phyloP scores from a whole-genome alignment of 805 yeast genomes.

The Nakazawaea peltata region DNA sequence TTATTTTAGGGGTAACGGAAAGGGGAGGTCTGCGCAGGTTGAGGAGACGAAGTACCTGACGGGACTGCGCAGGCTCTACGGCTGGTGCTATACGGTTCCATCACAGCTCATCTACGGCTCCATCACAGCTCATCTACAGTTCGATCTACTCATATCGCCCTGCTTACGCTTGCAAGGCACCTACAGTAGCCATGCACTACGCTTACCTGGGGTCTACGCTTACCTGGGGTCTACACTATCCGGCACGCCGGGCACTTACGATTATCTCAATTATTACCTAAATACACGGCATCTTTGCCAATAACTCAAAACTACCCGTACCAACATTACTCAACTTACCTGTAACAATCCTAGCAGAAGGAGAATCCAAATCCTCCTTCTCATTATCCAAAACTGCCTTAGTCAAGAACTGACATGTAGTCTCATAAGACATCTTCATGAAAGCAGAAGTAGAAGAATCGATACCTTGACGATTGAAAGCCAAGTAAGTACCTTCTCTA shows the following conservation, averaged over 20 bases:
- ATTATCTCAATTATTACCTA: not conserved
- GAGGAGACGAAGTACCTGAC: no score
- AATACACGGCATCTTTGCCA: constrained; percentile 36
- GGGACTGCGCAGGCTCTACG: no score
- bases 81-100: no score
- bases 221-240: no score
- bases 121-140: no score
- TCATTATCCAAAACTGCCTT: constrained; percentile 93
- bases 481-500: constrained; percentile 92
- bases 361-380: constrained; percentile 79
- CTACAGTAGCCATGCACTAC: no score
- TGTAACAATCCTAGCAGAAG: constrained; percentile 87
- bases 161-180: no score
- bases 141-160: no score
- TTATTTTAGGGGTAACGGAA: no score
- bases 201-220: no score
- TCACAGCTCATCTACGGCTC: no score
- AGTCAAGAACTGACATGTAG: constrained; percentile 95
- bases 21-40: no score
- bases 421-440: constrained; percentile 98
- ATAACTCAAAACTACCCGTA: constrained; percentile 90
- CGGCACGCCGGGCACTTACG: not conserved
- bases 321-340: constrained; percentile 91
- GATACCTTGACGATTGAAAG: constrained; percentile 97
- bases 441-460: constrained; percentile 92